Conservation (phyloP, 805 yeast species). For the Saccharomycopsis guyanensis region DNA sequence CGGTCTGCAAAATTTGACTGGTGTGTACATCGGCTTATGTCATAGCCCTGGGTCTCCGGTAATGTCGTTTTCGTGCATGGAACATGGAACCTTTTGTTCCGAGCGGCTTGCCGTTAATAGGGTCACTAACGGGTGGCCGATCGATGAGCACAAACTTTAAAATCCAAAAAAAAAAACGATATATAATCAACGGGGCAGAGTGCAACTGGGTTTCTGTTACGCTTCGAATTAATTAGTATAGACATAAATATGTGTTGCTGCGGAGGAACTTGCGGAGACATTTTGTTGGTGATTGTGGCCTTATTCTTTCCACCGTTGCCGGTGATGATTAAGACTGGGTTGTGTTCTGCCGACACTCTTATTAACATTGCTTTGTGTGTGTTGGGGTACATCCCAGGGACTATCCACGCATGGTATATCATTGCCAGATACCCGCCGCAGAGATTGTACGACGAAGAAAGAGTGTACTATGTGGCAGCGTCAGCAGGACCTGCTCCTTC, state of each 20-base stretch:
- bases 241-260: no score
- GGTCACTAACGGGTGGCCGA: not conserved
- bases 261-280: constrained; percentile 42
- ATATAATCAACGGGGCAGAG: not conserved
- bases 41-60: no score
- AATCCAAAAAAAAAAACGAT: not conserved
- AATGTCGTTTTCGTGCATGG: no score
- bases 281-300: constrained; percentile 60
- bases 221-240: no score
- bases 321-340: constrained; percentile 64
- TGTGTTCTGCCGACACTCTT: constrained; percentile 60
- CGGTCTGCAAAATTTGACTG: no score
- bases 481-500: not conserved
- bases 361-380: constrained; percentile 66
- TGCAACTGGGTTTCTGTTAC: no score
- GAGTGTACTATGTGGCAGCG: constrained; percentile 15
- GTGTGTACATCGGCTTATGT: no score
- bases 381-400: constrained; percentile 71
- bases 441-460: constrained; percentile 25
- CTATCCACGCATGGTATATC: constrained; percentile 71
- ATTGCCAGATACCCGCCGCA: constrained; percentile 57
- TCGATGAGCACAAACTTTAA: not conserved
- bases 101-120: no score
- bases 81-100: no score
- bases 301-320: constrained; percentile 75